Base-by-base conservation (phyloP, 1,139 yeast genomes). In the Diutina scorzettiae region DNA sequence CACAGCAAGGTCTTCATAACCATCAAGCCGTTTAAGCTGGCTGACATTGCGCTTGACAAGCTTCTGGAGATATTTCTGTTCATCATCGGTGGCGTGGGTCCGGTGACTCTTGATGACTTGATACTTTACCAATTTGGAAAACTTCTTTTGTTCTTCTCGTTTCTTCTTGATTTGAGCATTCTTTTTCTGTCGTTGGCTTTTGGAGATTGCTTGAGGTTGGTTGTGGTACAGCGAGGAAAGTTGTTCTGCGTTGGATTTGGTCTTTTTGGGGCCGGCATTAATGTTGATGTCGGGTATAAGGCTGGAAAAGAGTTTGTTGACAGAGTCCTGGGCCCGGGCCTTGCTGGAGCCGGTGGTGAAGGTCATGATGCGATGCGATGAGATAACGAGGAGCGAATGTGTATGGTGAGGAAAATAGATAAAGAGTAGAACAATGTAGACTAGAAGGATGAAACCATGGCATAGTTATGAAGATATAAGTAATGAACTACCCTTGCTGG, bases 121-220 rank as follows among this genome's bases (percentile, higher is more conserved):
- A 46, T 77, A 62, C 49, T 73, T 74, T 16, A 81, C 79, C 43
- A 66, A 53, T 48, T 68, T 71, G 41, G 64, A 63, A 42, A 78
- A 62, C 47, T 64, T 62, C 33, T 62, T 60, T 16, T 70, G 64
- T 18, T 57, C 53, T n/a, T 57, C 60, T 27, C 57, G 54, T 30
- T 59, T 57, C 45, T 62, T 60, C 48, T 60, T 66, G 30, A 69
- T 60, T 42, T 59, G 59, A 39, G 58, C 55, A 47, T 66, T 66
- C 27, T 48, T 47, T 32, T 48, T 48, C 42, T 55, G 56, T 48
- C 63, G 65, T 31, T 51, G 47, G 39, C 60, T 58, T 49, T 66
- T 72, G 45, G 63, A 62, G 49, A 60, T 65, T 50, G 29, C 20
- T 8, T 8, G 21, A 11, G 20, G 19, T 9, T 17, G 31, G 23